These are phyloP conservation scores for Erythrophleum fordii DNA, from an alignment of 306 rosid genomes.

Conservation along the genomic window DNA sequence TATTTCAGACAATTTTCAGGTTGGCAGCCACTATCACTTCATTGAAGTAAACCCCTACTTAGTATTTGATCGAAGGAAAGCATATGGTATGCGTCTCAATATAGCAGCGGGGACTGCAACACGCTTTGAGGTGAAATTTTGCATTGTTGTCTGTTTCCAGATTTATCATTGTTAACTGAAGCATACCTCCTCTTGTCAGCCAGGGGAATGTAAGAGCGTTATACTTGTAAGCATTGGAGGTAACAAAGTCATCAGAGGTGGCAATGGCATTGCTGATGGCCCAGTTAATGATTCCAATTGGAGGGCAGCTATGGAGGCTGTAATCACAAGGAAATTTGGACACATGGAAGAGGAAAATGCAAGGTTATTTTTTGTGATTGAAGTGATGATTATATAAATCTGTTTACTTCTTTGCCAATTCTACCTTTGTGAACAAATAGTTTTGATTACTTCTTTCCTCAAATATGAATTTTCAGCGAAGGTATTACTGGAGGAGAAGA, in stretches of 20 bases:
- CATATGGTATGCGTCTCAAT: conserved; percentile 88
- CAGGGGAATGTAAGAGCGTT: conserved; percentile 80
- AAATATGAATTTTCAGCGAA: conserved; percentile 72
- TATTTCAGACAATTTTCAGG: conserved; percentile 56
- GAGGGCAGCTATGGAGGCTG: conserved; percentile 55
- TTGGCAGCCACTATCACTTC: conserved; percentile 98
- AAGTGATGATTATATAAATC: conserved; percentile 35
- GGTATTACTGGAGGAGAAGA: conserved; percentile 71
- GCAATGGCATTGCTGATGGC: conserved; percentile 74
- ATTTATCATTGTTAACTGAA: conserved; percentile 27
- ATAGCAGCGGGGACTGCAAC: conserved; percentile 86
- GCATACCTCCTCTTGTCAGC: conserved; percentile 57
- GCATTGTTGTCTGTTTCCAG: conserved; percentile 5
- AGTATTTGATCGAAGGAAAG: conserved; percentile 79
- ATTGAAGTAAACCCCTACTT: conserved; percentile 81
- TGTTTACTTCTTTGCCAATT: conserved; percentile 12
- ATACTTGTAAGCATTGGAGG: conserved; percentile 86
- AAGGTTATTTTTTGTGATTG: conserved; percentile 57
- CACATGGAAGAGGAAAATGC: conserved; percentile 61
- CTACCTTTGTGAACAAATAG: conserved; percentile 21
- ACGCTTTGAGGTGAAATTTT: conserved; percentile 81
- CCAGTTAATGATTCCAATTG: conserved; percentile 56
- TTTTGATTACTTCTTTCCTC: conserved; percentile 39
- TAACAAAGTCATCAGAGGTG: conserved; percentile 81
- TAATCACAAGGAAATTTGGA: conserved; percentile 51